These are phyloP conservation scores for Cordyceps javanica DNA, from an alignment of 2,329 filamentous ascomycete species.

Conservation along the genomic window DNA sequence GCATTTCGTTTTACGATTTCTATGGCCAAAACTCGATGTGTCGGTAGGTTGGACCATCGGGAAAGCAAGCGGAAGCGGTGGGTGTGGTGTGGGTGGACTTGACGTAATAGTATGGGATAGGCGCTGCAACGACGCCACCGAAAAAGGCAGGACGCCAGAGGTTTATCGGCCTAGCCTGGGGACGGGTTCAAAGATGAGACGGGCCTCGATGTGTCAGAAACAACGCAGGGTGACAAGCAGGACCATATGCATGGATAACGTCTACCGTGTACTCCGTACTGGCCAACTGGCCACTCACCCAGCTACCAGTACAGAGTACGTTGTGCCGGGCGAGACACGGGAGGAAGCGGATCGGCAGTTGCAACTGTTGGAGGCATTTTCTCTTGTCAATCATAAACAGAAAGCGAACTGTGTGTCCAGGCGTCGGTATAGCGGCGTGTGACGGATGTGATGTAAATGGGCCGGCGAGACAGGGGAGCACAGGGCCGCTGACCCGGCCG, in stretches of 20 bases:
- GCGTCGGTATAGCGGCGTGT: neutral
- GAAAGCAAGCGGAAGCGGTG: neutral
- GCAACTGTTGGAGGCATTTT: too few species aligned
- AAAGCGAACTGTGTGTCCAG: neutral
- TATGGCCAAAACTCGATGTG: neutral
- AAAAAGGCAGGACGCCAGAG: neutral
- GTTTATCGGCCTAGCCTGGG: neutral
- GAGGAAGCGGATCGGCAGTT: too few species aligned
- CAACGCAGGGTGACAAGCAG: too few species aligned
- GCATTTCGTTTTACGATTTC: neutral
- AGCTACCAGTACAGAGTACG: too few species aligned
- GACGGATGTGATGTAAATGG: neutral
- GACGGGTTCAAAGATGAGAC: neutral
- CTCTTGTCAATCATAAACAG: too few species aligned
- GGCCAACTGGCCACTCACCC: too few species aligned
- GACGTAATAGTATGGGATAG: slow-evolving; percentile 3
- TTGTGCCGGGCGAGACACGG: too few species aligned
- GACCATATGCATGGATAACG: too few species aligned
- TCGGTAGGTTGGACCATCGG: neutral
- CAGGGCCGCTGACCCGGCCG: neutral
- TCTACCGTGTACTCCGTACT: too few species aligned
- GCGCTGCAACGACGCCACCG: neutral
- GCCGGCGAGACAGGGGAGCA: neutral
- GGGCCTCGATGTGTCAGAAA: neutral
- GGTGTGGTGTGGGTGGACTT: neutral